Evolutionary conservation across 2,329 filamentous ascomycete genomes (phyloP).

Genomic region (Teratosphaeria epicoccoides): DNA sequence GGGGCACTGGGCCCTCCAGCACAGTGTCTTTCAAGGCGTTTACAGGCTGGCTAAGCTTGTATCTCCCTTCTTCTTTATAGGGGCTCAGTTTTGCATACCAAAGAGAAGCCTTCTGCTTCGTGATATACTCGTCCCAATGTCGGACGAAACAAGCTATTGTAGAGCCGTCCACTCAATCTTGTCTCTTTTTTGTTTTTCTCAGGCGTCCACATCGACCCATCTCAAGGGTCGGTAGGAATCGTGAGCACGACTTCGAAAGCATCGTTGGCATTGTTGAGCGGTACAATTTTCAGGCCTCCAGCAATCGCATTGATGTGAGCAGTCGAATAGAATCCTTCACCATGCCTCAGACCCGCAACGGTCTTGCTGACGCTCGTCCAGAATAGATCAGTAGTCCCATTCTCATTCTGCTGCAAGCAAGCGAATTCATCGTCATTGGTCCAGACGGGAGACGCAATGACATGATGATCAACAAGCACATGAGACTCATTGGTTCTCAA

Average conservation of each 20-base stretch:
- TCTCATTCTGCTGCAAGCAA: constrained; percentile 38
- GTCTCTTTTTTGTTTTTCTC: constrained; percentile 33
- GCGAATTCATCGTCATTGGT: constrained; percentile 54
- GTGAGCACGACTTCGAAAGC: constrained; percentile 38
- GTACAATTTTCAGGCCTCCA: constrained; percentile 37
- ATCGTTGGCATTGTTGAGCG: constrained; percentile 22
- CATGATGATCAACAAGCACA: constrained; percentile 53
- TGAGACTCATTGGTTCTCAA: constrained; percentile 55
- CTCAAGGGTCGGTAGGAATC: constrained; percentile 55
- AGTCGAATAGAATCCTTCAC: constrained; percentile 29
- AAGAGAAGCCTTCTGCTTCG: constrained; percentile 39
- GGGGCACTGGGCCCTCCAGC: constrained; percentile 58
- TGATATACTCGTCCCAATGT: constrained; percentile 43
- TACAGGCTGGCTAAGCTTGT: constrained; percentile 37
- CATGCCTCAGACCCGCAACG: not conserved
- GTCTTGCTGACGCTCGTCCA: constrained; percentile 11
- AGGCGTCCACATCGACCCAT: constrained; percentile 52
- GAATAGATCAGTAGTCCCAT: constrained; percentile 28
- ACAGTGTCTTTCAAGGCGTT: constrained; percentile 53
- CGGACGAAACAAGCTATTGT: constrained; percentile 43
- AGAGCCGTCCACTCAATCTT: constrained; percentile 36
- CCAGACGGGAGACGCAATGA: constrained; percentile 65
- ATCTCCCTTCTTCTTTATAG: constrained; percentile 26
- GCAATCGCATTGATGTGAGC: constrained; percentile 37
- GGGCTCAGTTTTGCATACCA: constrained; percentile 36